phyloP scores from a whole-genome alignment of 108 stramenopile species.

The Pseudonitzschia delicatissima region DNA sequence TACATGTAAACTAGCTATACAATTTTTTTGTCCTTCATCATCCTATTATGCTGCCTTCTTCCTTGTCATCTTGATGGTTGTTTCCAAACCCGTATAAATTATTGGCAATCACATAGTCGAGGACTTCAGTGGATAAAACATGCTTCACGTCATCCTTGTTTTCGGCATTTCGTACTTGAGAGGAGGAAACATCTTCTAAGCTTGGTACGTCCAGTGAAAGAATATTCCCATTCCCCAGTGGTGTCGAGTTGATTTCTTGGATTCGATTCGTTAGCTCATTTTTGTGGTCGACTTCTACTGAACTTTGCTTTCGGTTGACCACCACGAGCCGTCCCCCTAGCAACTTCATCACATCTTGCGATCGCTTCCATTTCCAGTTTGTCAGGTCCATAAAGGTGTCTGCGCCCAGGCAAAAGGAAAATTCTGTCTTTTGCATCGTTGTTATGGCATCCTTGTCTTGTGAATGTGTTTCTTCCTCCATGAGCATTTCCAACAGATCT shows the following conservation, averaged over 20 bases:
- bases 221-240: conserved; percentile 17
- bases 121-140: conserved; percentile 38
- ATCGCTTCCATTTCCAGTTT: conserved; percentile 71
- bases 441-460: neutral
- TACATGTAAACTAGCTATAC: neutral
- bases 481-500: conserved; percentile 70
- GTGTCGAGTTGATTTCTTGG: conserved; percentile 17
- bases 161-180: conserved; percentile 34
- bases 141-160: conserved; percentile 24
- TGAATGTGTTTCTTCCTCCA: conserved; percentile 19
- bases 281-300: neutral
- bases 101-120: conserved; percentile 60
- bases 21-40: neutral
- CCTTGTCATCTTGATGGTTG: too few species aligned
- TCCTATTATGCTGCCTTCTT: too few species aligned
- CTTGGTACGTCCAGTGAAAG: conserved; percentile 42
- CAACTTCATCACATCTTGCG: conserved; percentile 54
- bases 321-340: conserved; percentile 73
- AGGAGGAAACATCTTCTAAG: conserved; percentile 55
- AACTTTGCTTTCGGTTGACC: conserved; percentile 40
- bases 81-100: conserved; percentile 58
- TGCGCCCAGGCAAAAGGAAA: conserved; percentile 70
- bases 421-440: conserved; percentile 38
- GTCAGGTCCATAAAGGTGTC: conserved; percentile 84
- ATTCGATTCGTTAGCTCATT: conserved; percentile 10